Evolutionary conservation across 106 monocot species (phyloP).

Genomic region (Dendrobium officinale): DNA sequence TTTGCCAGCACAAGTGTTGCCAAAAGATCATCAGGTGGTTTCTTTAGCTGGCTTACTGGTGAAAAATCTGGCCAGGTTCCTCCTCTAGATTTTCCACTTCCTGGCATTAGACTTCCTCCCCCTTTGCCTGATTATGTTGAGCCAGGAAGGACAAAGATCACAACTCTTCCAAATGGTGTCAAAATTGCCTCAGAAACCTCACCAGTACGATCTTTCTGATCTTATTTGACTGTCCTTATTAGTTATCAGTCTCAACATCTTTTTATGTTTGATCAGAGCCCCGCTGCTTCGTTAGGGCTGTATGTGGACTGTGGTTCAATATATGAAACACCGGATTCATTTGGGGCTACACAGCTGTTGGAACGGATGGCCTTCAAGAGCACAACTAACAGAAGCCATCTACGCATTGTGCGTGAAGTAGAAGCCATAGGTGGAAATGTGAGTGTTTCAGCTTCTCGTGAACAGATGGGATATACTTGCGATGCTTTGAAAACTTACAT

Average conservation of each 20-base stretch:
- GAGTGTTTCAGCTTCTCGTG: constrained; percentile 68
- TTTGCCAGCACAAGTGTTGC: constrained; percentile 69
- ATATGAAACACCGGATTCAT: constrained; percentile 67
- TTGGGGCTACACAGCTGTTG: constrained; percentile 66
- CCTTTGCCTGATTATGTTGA: constrained; percentile 68
- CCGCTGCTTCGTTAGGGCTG: constrained; percentile 70
- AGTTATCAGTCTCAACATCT: not conserved
- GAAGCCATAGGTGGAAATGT: constrained; percentile 91
- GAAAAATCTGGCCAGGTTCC: constrained; percentile 38
- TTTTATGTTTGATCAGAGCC: constrained; percentile 28
- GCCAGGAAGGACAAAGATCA: constrained; percentile 64
- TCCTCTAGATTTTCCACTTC: constrained; percentile 58
- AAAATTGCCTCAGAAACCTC: constrained; percentile 84
- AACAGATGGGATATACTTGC: constrained; percentile 83
- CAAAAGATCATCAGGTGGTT: constrained; percentile 58
- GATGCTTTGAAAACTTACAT: constrained; percentile 76
- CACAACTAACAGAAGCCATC: constrained; percentile 79
- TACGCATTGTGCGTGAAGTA: constrained; percentile 80
- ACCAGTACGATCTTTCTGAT: constrained; percentile 34
- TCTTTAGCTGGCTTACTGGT: constrained; percentile 71
- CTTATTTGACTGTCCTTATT: not conserved
- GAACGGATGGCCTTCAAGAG: constrained; percentile 88
- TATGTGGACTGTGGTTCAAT: constrained; percentile 86
- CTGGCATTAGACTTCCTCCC: constrained; percentile 49
- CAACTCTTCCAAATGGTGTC: constrained; percentile 74